Evolutionary conservation across 257 asterid genomes (phyloP).

Genomic region (Solanum infundibuliforme): DNA sequence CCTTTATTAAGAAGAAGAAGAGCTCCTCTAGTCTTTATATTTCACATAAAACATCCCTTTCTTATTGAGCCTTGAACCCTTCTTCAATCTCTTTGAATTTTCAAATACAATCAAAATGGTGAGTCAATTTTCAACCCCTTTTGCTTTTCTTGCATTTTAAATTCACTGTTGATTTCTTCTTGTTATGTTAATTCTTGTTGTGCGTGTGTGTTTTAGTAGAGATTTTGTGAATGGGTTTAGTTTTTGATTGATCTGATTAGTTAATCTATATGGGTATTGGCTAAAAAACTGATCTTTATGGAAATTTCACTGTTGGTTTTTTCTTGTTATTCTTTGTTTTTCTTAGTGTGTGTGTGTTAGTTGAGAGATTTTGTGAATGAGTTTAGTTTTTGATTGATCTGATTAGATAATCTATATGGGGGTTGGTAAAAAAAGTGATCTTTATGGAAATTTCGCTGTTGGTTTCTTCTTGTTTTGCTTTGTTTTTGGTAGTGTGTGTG

Average conservation of each 20-base stretch:
- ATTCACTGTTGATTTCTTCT: not conserved
- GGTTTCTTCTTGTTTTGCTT: not conserved
- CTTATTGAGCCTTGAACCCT: not conserved
- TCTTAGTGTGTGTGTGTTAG: not conserved
- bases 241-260: not conserved
- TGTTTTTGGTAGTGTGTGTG: not conserved
- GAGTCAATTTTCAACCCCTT: not conserved
- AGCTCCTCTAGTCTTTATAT: not conserved
- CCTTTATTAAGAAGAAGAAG: not conserved
- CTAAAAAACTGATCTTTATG: not conserved
- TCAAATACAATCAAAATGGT: constrained; percentile 6
- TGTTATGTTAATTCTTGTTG: not conserved
- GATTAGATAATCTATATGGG: not conserved
- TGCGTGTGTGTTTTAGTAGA: not conserved
- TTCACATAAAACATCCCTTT: not conserved
- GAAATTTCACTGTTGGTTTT: not conserved
- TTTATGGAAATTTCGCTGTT: not conserved
- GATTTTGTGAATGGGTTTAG: not conserved
- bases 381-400: not conserved
- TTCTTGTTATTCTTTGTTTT: not conserved
- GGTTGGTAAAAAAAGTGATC: not conserved
- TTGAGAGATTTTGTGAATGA: not conserved
- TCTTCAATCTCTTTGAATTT: not conserved
- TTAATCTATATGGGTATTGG: not conserved
- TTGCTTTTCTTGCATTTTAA: not conserved